phyloP scores from a whole-genome alignment of 1,284 basidiomycete species.

The Ustilago nuda region DNA sequence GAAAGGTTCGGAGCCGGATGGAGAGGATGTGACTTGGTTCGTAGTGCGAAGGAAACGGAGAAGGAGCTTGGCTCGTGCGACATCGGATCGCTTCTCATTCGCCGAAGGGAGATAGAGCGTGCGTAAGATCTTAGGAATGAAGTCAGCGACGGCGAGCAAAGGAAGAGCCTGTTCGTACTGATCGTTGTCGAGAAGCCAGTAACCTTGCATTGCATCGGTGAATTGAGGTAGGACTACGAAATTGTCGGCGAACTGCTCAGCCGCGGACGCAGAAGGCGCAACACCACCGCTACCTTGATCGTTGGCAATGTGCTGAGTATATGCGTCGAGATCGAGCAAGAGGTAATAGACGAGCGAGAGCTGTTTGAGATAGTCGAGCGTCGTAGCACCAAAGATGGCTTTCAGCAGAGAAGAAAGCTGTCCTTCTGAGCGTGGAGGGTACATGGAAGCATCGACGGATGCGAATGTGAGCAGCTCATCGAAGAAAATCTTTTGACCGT shows the following conservation, averaged over 20 bases:
- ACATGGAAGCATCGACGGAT: conserved; percentile 38
- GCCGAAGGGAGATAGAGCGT: conserved; percentile 33
- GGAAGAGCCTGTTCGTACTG: conserved; percentile 46
- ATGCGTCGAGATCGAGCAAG: conserved; percentile 43
- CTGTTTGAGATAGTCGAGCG: conserved; percentile 54
- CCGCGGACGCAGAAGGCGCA: neutral
- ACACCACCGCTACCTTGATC: neutral
- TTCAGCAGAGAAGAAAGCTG: conserved; percentile 31
- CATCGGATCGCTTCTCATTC: conserved; percentile 20
- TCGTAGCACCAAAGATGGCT: conserved; percentile 34
- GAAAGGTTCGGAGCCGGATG: conserved; percentile 29
- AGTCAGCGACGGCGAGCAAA: conserved; percentile 41
- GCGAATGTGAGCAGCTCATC: conserved; percentile 50
- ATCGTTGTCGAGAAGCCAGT: conserved; percentile 57
- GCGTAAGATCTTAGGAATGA: conserved; percentile 50
- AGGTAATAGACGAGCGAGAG: conserved; percentile 52
- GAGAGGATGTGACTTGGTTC: conserved; percentile 35
- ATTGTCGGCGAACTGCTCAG: conserved; percentile 46
- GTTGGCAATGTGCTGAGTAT: conserved; percentile 2
- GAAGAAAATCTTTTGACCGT: conserved; percentile 43
- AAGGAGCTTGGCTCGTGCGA: conserved; percentile 40
- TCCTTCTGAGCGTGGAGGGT: conserved; percentile 32
- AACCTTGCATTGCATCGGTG: conserved; percentile 51
- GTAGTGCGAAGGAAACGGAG: conserved; percentile 50
- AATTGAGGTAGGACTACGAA: conserved; percentile 48